A percentile compares a stretch with the other conserved stretches of the same genome.
These are phyloP conservation scores for Trypanosoma congolense DNA, from an alignment of 208 protist species.

Conservation along the genomic window DNA sequence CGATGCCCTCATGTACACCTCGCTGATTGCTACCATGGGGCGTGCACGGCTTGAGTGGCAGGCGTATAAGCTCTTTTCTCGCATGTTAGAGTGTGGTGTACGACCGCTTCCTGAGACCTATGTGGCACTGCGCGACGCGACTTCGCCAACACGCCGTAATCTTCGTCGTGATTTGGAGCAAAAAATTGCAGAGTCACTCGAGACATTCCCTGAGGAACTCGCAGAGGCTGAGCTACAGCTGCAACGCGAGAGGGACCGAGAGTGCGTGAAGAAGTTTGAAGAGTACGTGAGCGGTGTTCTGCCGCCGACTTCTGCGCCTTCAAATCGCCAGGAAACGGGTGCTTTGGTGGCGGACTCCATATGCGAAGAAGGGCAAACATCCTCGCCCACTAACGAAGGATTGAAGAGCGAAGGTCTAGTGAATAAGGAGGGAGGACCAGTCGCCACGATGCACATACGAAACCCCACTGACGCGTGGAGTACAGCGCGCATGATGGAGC, in stretches of 20 bases:
- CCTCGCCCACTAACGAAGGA: neutral
- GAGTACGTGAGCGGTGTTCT: conserved; percentile 78
- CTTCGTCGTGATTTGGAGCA: conserved; percentile 76
- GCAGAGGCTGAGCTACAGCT: conserved; percentile 52
- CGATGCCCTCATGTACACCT: conserved; percentile 90
- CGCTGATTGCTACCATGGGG: conserved; percentile 86
- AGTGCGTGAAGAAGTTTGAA: conserved; percentile 77
- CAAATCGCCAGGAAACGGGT: neutral
- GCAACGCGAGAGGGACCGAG: conserved; percentile 61
- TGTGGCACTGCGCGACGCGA: conserved; percentile 80
- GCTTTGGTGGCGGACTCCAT: neutral
- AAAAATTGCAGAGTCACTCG: conserved; percentile 79
- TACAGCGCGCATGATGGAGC: conserved; percentile 59
- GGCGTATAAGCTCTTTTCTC: conserved; percentile 91
- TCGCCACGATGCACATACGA: conserved; percentile 79
- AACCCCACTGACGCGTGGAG: conserved; percentile 77
- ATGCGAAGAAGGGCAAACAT: neutral
- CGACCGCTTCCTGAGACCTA: conserved; percentile 89
- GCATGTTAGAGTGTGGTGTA: conserved; percentile 85
- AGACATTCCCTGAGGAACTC: conserved; percentile 69
- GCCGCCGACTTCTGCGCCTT: conserved; percentile 18
- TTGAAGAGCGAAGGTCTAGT: neutral
- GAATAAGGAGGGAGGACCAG: conserved; percentile 1
- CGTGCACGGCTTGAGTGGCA: conserved; percentile 85
- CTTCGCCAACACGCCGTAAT: conserved; percentile 33